These are phyloP conservation scores for Calendula officinalis DNA, from an alignment of 129 eudicot genomes.

Conservation along the genomic window DNA sequence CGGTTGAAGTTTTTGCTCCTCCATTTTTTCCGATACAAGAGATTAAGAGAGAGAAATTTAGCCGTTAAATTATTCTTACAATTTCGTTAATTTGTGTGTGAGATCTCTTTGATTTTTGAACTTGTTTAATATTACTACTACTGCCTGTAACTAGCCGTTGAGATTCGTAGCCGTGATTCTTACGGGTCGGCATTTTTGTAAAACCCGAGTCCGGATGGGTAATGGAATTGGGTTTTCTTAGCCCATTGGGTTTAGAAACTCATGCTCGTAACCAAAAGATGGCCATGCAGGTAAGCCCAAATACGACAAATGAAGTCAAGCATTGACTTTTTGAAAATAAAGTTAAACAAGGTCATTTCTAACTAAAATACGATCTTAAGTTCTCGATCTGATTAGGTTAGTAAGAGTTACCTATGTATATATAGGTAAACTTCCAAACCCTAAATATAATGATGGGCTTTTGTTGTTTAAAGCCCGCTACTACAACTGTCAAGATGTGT, in stretches of 20 bases:
- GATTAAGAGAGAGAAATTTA: slow-evolving; percentile 17
- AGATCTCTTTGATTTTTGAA: slow-evolving; percentile 40
- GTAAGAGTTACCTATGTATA: too few species aligned
- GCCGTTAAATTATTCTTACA: slow-evolving; percentile 27
- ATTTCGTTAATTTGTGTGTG: slow-evolving; percentile 8
- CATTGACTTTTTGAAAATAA: not conserved
- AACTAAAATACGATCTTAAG: too few species aligned
- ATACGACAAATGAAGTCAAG: not conserved
- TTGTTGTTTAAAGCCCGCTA: too few species aligned
- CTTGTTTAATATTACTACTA: not conserved
- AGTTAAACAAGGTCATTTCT: too few species aligned
- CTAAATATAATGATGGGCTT: too few species aligned
- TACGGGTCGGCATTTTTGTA: not conserved
- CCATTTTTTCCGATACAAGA: slow-evolving; percentile 28
- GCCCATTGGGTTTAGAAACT: slow-evolving; percentile 10
- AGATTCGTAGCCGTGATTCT: slow-evolving; percentile 10
- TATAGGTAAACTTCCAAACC: too few species aligned
- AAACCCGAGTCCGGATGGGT: not conserved
- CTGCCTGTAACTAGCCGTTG: slow-evolving; percentile 52
- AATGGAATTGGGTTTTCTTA: slow-evolving; percentile 8
- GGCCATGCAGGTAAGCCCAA: slow-evolving; percentile 8
- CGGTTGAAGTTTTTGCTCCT: slow-evolving; percentile 20
- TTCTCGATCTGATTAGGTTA: too few species aligned
- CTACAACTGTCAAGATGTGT: too few species aligned
- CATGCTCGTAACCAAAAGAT: not conserved